phyloP scores from a whole-genome alignment of 768 basidiomycete genomes.

The Calocera cornea region DNA sequence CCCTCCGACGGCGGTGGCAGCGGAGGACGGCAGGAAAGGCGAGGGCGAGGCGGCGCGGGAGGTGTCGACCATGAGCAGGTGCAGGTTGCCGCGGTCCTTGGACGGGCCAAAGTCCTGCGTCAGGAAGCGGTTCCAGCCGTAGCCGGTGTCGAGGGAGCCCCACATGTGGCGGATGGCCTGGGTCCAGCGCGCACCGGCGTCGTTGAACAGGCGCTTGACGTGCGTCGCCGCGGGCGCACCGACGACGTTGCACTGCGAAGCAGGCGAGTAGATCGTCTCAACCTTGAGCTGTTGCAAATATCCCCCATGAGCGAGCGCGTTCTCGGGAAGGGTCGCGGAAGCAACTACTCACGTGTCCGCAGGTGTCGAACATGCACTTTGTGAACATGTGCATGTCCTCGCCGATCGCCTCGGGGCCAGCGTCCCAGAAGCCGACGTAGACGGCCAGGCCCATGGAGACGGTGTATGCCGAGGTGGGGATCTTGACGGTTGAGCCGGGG shows the following conservation, averaged over 20 bases:
- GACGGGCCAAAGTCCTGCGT: constrained; percentile 15
- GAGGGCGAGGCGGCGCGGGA: constrained; percentile 6
- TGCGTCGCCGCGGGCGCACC: constrained; percentile 14
- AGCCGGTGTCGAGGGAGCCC: constrained; percentile 18
- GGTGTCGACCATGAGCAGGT: constrained; percentile 5
- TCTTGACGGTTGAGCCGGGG: constrained; percentile 19
- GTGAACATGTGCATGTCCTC: constrained; percentile 25
- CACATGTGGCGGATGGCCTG: constrained; percentile 22
- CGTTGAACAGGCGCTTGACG: constrained; percentile 15
- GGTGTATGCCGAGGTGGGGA: constrained; percentile 22
- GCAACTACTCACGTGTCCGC: constrained; percentile 12
- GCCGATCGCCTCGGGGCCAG: constrained; percentile 20
- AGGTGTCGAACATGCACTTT: constrained; percentile 21
- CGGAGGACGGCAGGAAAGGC: constrained; percentile 10
- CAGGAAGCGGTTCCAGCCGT: constrained; percentile 16
- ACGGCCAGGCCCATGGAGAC: constrained; percentile 17
- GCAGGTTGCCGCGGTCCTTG: constrained; percentile 9
- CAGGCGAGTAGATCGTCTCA: constrained; percentile 22
- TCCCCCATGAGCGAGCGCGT: neutral
- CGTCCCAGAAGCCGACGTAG: constrained; percentile 21
- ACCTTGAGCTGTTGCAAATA: constrained; percentile 13
- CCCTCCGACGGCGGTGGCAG: constrained; percentile 8
- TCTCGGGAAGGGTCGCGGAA: neutral
- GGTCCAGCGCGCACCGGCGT: constrained; percentile 20
- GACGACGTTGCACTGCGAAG: constrained; percentile 21